These are phyloP conservation scores for Colletotrichum liriopes DNA, from an alignment of 2,329 filamentous ascomycete species.

Conservation along the genomic window DNA sequence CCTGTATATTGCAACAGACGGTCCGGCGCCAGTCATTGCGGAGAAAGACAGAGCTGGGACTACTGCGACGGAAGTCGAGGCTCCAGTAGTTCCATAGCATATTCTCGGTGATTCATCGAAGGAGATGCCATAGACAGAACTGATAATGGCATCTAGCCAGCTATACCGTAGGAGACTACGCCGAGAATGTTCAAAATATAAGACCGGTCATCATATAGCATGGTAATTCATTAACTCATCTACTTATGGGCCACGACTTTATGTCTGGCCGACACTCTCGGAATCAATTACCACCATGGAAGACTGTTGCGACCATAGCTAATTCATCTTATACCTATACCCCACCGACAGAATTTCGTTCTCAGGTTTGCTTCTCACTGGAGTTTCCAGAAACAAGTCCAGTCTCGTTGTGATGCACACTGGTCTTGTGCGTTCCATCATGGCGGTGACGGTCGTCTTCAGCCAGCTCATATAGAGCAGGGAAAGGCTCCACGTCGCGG, in stretches of 20 bases:
- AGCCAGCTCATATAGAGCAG: conserved; percentile 51
- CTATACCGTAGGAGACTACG: not conserved
- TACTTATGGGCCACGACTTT: not conserved
- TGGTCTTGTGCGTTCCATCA: conserved; percentile 11
- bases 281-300: not conserved
- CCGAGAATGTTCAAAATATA: too few relatives aligned
- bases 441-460: conserved; percentile 16
- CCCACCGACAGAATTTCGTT: too few relatives aligned
- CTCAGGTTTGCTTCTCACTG: not conserved
- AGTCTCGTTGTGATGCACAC: conserved; percentile 13
- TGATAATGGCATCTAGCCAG: too few relatives aligned
- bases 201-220: not conserved
- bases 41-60: conserved; percentile 38
- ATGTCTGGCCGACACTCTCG: not conserved
- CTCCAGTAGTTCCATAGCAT: not conserved
- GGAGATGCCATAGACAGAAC: not conserved
- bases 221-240: not conserved
- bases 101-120: too few relatives aligned
- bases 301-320: too few relatives aligned
- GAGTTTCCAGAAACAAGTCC: not conserved
- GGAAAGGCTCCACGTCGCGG: conserved; percentile 50
- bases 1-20: conserved; percentile 58
- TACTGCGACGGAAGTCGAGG: conserved; percentile 17
- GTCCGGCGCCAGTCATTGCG: not conserved
- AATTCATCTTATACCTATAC: too few relatives aligned